These are phyloP conservation scores for Rhodotorula sp. DNA, from an alignment of 1,284 basidiomycete species.

Conservation along the genomic window DNA sequence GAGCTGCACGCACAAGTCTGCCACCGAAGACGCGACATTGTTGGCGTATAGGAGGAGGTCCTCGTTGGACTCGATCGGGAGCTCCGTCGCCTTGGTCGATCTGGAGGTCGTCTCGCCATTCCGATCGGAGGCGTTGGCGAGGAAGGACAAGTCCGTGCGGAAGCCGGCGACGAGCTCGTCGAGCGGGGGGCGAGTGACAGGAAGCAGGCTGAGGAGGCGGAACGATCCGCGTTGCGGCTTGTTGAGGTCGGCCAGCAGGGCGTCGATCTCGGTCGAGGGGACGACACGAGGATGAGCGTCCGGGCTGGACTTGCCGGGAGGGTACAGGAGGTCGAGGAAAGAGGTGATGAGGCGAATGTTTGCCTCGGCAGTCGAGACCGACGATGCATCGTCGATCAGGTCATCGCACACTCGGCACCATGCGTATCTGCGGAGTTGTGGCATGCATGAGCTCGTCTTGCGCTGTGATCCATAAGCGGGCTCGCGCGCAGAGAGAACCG, in stretches of 20 bases:
- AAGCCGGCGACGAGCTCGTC: slow-evolving; percentile 52
- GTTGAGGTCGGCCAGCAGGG: slow-evolving; percentile 11
- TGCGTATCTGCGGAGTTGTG: slow-evolving; percentile 22
- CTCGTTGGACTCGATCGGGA: slow-evolving; percentile 49
- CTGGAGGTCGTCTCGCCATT: background rate
- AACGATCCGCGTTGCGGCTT: slow-evolving; percentile 27
- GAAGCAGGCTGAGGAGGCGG: slow-evolving; percentile 23
- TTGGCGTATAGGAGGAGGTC: slow-evolving; percentile 53
- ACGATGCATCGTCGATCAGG: slow-evolving; percentile 45
- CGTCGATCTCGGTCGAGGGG: slow-evolving; percentile 4
- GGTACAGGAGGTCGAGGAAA: slow-evolving; percentile 37
- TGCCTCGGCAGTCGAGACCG: slow-evolving; percentile 28
- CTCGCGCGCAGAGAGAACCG: background rate
- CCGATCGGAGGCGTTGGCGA: slow-evolving; percentile 6
- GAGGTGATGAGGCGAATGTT: slow-evolving; percentile 33
- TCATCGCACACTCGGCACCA: slow-evolving; percentile 47
- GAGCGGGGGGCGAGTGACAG: slow-evolving; percentile 40
- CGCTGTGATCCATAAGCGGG: background rate
- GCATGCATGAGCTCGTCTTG: background rate
- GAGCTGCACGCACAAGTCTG: slow-evolving; percentile 52
- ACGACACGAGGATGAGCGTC: background rate
- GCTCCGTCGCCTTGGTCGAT: background rate
- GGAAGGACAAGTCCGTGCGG: slow-evolving; percentile 48
- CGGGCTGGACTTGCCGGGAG: background rate
- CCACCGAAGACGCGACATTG: slow-evolving; percentile 52